phyloP scores from a whole-genome alignment of 371 early-diverging fungal genomes.

The Batkoa obscura region DNA sequence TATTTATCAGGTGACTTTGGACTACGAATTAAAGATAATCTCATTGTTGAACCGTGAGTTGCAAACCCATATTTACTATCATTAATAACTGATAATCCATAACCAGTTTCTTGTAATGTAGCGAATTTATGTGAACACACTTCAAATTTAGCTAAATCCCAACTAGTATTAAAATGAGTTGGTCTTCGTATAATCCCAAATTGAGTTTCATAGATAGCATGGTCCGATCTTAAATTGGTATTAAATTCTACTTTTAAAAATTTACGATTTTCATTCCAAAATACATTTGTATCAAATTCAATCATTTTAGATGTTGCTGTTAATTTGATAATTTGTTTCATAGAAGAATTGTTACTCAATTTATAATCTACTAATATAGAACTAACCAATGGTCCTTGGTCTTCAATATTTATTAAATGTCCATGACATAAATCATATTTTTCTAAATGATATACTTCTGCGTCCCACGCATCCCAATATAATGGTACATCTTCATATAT shows the following conservation, averaged over 20 bases:
- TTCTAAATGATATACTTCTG: slow-evolving; percentile 78
- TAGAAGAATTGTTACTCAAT: slow-evolving; percentile 36
- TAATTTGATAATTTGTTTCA: slow-evolving; percentile 58
- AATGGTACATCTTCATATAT: slow-evolving; percentile 57
- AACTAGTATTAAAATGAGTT: slow-evolving; percentile 81
- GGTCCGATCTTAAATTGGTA: slow-evolving; percentile 61
- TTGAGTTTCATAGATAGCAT: slow-evolving; percentile 86
- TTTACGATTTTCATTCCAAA: slow-evolving; percentile 83
- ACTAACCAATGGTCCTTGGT: slow-evolving; percentile 66
- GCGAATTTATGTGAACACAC: slow-evolving; percentile 93
- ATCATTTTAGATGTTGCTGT: slow-evolving; percentile 39
- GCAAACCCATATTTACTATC: slow-evolving; percentile 86
- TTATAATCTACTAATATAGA: slow-evolving; percentile 38
- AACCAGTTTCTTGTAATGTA: slow-evolving; percentile 81
- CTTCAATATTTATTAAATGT: slow-evolving; percentile 18
- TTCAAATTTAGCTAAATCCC: slow-evolving; percentile 87
- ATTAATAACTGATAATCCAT: slow-evolving; percentile 84
- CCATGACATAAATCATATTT: slow-evolving; percentile 26
- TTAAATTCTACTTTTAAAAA: slow-evolving; percentile 86
- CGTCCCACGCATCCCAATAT: slow-evolving; percentile 34
- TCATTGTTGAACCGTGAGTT: slow-evolving; percentile 57
- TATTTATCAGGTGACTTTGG: slow-evolving; percentile 62
- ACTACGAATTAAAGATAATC: slow-evolving; percentile 62
- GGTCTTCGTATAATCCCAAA: slow-evolving; percentile 82
- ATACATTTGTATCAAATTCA: slow-evolving; percentile 68